Evolutionary conservation across 1,284 basidiomycete species (phyloP), one percentile per base, ranked within the genome.

Genomic region (Tylopilus sp.): DNA sequence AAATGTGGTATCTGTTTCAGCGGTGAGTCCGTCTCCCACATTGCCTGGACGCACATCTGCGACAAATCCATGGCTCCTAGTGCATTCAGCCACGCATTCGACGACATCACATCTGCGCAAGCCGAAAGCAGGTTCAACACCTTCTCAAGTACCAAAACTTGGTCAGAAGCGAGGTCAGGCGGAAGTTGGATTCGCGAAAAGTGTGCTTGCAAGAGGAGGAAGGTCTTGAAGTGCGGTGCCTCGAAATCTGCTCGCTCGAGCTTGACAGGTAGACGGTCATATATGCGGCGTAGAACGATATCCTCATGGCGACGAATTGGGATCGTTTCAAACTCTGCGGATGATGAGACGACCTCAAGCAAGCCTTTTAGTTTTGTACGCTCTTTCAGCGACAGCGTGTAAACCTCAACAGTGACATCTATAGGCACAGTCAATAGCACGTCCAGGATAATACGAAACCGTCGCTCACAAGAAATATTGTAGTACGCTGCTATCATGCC

Each of bases 11-110:
- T 89, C 67, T 99, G 96, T 64, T 90, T 92, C 64, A 98, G 70
- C 0, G 93, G 92, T 39, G 89, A 92, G 68, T 97, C 97, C 28
- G 86, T 88, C 63, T 99, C 95, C 96, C 96, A 98, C 66, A 96
- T 86, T 0, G 91, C 95, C 70, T 99, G 97, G 2, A 98, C 93
- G 67, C 92, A 94, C 96, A 99, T 99, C 72, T 99, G 97, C n/a
- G 89, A 91, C 51, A 99, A 69, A 72, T 99, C 97, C 97, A 99
- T 99, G 0, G 95, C 96, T 42, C 95, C 90, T 13, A 98, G 74
- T 1, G 95, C 96, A 63, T 87, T 96, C 60, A 99, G 70, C 86
- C 86, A 96, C 3, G 91, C 93, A 64, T 97, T 97, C 41, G 89
- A 93, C 5, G 90, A 94, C 92, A 99, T 94, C 52, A 99, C 96